Evolutionary conservation across 768 basidiomycete genomes (phyloP), one percentile per base, ranked within the genome.

Genomic region (Dictyophora rubrovolvata): DNA sequence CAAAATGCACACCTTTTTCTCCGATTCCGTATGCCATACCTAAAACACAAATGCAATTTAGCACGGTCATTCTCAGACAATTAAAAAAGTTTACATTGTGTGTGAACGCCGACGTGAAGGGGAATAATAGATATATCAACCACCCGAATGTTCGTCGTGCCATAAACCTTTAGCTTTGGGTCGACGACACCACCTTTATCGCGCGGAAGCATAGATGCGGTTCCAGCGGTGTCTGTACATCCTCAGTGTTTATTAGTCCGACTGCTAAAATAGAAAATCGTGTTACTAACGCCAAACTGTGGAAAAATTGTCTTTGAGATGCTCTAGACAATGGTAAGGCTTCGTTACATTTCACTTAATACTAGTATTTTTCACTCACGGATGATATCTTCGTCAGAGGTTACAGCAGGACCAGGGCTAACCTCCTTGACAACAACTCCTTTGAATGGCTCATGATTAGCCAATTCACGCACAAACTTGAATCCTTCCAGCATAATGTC

Each of bases 191-290:
- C 85, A 5, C 76, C 78, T 53, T 76, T 75, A 23, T 77, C 74
- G 18, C 77, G 75, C 2, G 82, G 75, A 65, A 85, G 84, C 84
- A 86, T 86, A 0, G 82, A 78, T 60, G 73, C 85, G 0, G 84
- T 73, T 5, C 77, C 75, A 22, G 74, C 65, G 12, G 77, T 75
- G 62, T 83, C 79, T 80, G 50, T 12, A 5, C 23, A n/a, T n/a
- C n/a, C n/a, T n/a, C n/a, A n/a, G n/a, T n/a, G n/a, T n/a, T n/a
- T n/a, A n/a, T n/a, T n/a, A n/a, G n/a, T n/a, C n/a, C n/a, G n/a
- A n/a, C n/a, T n/a, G n/a, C n/a, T n/a, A n/a, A n/a, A n/a, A n/a
- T n/a, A n/a, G n/a, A n/a, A 23, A 46, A 5, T 16, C 14, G 7
- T 46, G 7, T 16, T 6, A 60, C 67, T 55, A 34, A 68, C 67